These are phyloP conservation scores for barley (Hordeum vulgare) DNA, from an alignment of 176 grass and related monocot species.

Conservation along the genomic window MorexV3_pseudomolecules_assembly NC_058518.1:24980569-24981068, in stretches of 20 bases:
- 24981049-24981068: no score
- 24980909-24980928: no score
- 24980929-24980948: no score
- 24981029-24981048: no score
- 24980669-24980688: conserved; percentile 1
- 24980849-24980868: no score
- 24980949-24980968: no score
- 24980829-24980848: no score
- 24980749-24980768: background rate
- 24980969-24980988: no score
- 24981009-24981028: no score
- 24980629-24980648: background rate
- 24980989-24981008: no score
- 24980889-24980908: no score
- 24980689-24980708: background rate
- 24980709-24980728: background rate
- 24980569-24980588: conserved; percentile 9
- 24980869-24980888: no score
- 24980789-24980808: background rate
- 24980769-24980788: background rate
- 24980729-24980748: background rate
- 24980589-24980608: conserved; percentile 9
- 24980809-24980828: background rate
- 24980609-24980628: background rate
- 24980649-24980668: background rate